These are phyloP conservation scores for Fusarium chlamydosporum DNA, from an alignment of 2,329 filamentous ascomycete genomes.

Conservation along the genomic window DNA sequence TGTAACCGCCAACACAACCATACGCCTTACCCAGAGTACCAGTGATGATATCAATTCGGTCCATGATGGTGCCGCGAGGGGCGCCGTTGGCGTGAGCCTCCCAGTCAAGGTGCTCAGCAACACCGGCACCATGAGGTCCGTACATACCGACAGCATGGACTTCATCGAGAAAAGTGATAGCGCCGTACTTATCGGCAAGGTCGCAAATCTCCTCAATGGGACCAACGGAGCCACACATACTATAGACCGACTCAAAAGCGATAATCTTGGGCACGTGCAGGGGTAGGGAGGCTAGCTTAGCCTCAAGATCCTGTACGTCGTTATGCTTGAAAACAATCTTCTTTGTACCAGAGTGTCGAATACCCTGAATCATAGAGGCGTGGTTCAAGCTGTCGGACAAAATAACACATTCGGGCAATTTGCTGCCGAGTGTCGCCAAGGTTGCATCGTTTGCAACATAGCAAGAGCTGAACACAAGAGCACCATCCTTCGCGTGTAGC, in stretches of 20 bases:
- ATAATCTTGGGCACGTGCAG: conserved; percentile 94
- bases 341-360: conserved; percentile 94
- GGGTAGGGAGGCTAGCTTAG: conserved; percentile 89
- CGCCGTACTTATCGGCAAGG: conserved; percentile 96
- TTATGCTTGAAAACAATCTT: conserved; percentile 99
- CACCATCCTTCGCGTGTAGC: conserved; percentile 91
- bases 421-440: conserved; percentile 94
- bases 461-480: conserved; percentile 96
- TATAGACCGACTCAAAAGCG: conserved; percentile 98
- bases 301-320: conserved; percentile 91
- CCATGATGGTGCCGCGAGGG: conserved; percentile 88
- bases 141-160: conserved; percentile 99
- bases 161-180: conserved; percentile 97
- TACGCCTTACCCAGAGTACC: conserved; percentile 98
- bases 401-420: conserved; percentile 95
- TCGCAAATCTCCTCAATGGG: conserved; percentile 97
- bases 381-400: conserved; percentile 98
- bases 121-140: conserved; percentile 92
- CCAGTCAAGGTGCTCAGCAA: conserved; percentile 97
- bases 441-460: conserved; percentile 99
- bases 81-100: conserved; percentile 83
- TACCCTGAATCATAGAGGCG: conserved; percentile 99
- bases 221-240: conserved; percentile 98
- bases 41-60: conserved; percentile 97
- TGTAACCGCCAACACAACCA: conserved; percentile 97